Evolutionary conservation across 83 land plant genomes (phyloP), one percentile per base, ranked within the genome.

Genomic region (Picea abies): DNA sequence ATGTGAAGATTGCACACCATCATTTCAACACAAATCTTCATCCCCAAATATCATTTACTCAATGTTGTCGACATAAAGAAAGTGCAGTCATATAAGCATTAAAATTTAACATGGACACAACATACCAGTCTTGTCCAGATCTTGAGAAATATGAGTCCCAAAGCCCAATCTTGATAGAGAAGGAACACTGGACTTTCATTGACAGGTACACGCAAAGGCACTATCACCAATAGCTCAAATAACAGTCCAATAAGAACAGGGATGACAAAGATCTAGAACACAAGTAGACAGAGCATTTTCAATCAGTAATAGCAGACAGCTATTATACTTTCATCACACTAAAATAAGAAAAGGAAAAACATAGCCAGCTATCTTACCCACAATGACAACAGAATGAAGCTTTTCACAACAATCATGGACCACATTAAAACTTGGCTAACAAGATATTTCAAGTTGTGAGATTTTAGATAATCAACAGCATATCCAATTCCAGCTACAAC

Each of bases 141-240:
- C 86, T 96, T 96, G 11, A 96, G 90, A 75, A 96, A 94, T 26
- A 95, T 92, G 0, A 96, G 93, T 26, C 99, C 99, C 77, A 96
- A 85, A 11, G 99, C 99, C 99, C 99, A 96, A 69, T 96, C 99
- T 83, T 96, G 99, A 81, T 96, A 96, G 29, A 96, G 87, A 49
- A 96, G 92, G 81, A 96, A 96, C 67, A 96, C 97, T 35, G 99
- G 99, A 82, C 99, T 96, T 80, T 96, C 97, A 91, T 96, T 96
- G 56, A 95, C 87, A 56, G 99, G 97, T 12, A 96, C 99, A 29
- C 99, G 91, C 89, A 96, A 87, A 26, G 99, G 99, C 14, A 96
- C 98, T 79, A 96, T 93, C 37, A 94, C 91, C 82, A 96, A 78
- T 63, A 96, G 92, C 90, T 96, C 99, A 85, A 96, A 96, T 20